Evolutionary conservation across 768 basidiomycete genomes (phyloP).

Genomic region (Tylopilus sp.): DNA sequence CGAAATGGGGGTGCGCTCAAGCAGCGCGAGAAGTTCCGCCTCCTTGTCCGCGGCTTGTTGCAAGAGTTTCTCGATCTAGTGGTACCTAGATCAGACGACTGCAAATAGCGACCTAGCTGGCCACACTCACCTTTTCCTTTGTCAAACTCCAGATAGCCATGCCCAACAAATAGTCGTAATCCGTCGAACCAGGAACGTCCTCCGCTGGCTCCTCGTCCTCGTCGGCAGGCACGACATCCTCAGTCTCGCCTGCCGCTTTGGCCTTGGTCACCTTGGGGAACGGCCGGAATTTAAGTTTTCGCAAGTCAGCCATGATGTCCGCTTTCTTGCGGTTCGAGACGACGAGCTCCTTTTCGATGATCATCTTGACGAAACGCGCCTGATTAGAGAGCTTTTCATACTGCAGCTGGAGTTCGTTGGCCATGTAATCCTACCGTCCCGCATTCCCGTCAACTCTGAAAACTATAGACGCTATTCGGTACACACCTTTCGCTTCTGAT

Average conservation of each 20-base stretch:
- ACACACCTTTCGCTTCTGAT: conserved; percentile 92
- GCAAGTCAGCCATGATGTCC: conserved; percentile 81
- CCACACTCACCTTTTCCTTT: conserved; percentile 68
- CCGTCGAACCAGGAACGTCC: conserved; percentile 43
- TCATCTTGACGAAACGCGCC: conserved; percentile 96
- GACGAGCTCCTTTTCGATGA: conserved; percentile 75
- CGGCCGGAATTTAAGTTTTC: conserved; percentile 80
- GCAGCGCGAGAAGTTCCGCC: conserved; percentile 68
- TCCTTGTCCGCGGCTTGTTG: conserved; percentile 83
- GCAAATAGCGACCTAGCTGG: background rate
- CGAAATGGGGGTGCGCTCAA: conserved; percentile 74
- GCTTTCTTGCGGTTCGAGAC: conserved; percentile 87
- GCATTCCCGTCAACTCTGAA: background rate
- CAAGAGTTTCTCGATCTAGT: conserved; percentile 78
- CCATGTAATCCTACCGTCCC: conserved; percentile 69
- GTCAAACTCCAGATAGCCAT: conserved; percentile 98
- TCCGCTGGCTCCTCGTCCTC: conserved; percentile 44
- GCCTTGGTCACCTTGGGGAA: conserved; percentile 80
- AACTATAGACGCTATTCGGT: background rate
- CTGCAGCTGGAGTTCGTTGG: conserved; percentile 73
- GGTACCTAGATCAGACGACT: conserved; percentile 6
- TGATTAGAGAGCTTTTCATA: conserved; percentile 91
- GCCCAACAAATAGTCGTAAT: conserved; percentile 91
- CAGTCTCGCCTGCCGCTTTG: conserved; percentile 63
- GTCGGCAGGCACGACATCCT: conserved; percentile 53